Evolutionary conservation across 495 filamentous ascomycete species (phyloP).

Genomic region (Penicillium coffeae): DNA sequence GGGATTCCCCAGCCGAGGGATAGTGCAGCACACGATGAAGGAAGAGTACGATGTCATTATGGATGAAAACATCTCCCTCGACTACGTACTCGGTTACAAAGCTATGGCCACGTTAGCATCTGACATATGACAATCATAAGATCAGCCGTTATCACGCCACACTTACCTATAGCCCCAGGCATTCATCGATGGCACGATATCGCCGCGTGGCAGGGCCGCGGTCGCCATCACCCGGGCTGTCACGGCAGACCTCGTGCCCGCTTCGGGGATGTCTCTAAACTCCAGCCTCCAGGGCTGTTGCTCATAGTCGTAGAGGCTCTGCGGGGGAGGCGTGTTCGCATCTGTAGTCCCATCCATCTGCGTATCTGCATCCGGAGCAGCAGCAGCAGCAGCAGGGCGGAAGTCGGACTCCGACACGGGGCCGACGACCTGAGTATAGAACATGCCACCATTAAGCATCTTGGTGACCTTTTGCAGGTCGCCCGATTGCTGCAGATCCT

Average conservation of each 20-base stretch:
- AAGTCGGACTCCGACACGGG: constrained; percentile 35
- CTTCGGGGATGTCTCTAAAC: constrained; percentile 52
- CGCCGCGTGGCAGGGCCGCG: constrained; percentile 38
- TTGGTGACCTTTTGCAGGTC: constrained; percentile 44
- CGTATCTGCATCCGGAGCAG: constrained; percentile 22
- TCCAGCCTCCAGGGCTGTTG: constrained; percentile 47
- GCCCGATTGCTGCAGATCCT: constrained; percentile 34
- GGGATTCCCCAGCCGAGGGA: constrained; percentile 21
- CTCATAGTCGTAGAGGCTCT: constrained; percentile 33
- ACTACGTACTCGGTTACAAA: constrained; percentile 47
- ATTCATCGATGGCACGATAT: constrained; percentile 45
- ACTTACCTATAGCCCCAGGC: constrained; percentile 49
- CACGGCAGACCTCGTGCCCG: constrained; percentile 43
- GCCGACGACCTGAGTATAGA: constrained; percentile 49
- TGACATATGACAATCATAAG: constrained; percentile 10
- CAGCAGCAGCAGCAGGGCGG: constrained; percentile 13
- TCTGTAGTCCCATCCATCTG: constrained; percentile 33
- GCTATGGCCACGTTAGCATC: constrained; percentile 26
- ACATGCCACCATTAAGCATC: constrained; percentile 49
- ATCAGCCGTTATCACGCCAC: constrained; percentile 19
- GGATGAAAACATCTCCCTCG: constrained; percentile 46
- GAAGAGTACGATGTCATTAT: constrained; percentile 46
- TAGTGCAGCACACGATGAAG: constrained; percentile 46
- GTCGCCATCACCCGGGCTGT: constrained; percentile 47
- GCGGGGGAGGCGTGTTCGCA: constrained; percentile 7